These are phyloP conservation scores for Cairneyella variabilis DNA, from an alignment of 495 filamentous ascomycete species.

Conservation along the genomic window DNA sequence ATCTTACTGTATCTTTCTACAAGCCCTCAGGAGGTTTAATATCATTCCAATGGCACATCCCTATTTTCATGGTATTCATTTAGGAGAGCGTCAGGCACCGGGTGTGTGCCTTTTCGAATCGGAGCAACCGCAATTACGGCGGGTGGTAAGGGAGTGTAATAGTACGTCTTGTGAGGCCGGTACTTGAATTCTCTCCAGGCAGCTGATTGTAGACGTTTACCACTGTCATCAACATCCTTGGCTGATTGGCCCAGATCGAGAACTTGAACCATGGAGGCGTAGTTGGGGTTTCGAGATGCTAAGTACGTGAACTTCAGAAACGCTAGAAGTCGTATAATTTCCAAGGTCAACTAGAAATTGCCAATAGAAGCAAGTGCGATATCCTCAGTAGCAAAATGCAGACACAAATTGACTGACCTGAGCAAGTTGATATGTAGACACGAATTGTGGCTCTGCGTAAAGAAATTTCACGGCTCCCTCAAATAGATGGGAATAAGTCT, in stretches of 20 bases:
- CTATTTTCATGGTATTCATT: too few species aligned
- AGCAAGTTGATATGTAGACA: conserved; percentile 35
- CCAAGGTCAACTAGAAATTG: too few species aligned
- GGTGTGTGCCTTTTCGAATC: too few species aligned
- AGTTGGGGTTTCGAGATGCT: conserved; percentile 26
- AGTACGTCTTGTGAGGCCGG: conserved; percentile 7
- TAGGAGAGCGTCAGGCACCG: too few species aligned
- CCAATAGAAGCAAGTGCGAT: too few species aligned
- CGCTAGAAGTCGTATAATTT: background rate
- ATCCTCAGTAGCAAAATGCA: too few species aligned
- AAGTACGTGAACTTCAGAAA: conserved; percentile 30
- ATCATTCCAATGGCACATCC: too few species aligned
- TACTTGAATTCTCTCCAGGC: conserved; percentile 29
- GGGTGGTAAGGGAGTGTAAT: too few species aligned
- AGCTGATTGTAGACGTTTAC: conserved; percentile 13
- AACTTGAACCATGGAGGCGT: conserved; percentile 30
- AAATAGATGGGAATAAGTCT: conserved; percentile 23
- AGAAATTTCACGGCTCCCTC: conserved; percentile 27
- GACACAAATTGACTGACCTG: too few species aligned
- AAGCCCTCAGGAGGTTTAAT: too few species aligned
- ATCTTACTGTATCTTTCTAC: too few species aligned
- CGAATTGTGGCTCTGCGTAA: conserved; percentile 29
- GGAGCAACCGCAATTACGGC: too few species aligned
- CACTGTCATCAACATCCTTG: background rate
- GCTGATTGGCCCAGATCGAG: conserved; percentile 26